phyloP scores from a whole-genome alignment of 257 asterid species.

The Orobanche coerulescens region DNA sequence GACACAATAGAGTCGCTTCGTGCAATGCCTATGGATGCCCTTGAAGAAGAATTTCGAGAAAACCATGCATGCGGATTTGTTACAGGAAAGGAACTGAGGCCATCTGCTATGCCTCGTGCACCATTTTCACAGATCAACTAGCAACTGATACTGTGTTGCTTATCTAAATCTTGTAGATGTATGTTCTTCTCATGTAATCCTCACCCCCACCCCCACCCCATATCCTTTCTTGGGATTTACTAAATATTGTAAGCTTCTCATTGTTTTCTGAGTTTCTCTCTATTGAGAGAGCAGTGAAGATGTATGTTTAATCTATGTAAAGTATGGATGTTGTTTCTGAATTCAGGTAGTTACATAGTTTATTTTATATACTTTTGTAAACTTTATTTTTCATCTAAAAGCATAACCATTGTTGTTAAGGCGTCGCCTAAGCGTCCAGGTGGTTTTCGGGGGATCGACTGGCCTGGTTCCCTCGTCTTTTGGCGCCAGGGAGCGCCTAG shows the following conservation, averaged over 20 bases:
- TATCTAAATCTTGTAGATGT: conserved; percentile 25
- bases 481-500: too few relatives aligned
- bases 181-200: conserved; percentile 29
- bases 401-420: too few relatives aligned
- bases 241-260: conserved; percentile 19
- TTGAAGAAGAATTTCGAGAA: conserved; percentile 61
- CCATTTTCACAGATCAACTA: conserved; percentile 62
- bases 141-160: conserved; percentile 13
- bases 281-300: background rate
- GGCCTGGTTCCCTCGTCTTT: too few relatives aligned
- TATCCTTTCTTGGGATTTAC: conserved; percentile 42
- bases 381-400: too few relatives aligned
- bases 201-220: background rate
- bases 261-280: too few relatives aligned
- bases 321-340: too few relatives aligned
- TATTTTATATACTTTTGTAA: too few relatives aligned
- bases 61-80: conserved; percentile 38
- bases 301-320: too few relatives aligned
- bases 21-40: conserved; percentile 63
- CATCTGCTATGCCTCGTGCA: conserved; percentile 47
- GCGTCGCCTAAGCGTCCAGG: too few relatives aligned
- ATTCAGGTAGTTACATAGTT: too few relatives aligned
- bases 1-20: conserved; percentile 57
- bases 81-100: conserved; percentile 37
- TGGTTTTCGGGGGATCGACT: too few relatives aligned